phyloP scores from a whole-genome alignment of 2,329 filamentous ascomycete species.

The Dactylellina cionopaga region DNA sequence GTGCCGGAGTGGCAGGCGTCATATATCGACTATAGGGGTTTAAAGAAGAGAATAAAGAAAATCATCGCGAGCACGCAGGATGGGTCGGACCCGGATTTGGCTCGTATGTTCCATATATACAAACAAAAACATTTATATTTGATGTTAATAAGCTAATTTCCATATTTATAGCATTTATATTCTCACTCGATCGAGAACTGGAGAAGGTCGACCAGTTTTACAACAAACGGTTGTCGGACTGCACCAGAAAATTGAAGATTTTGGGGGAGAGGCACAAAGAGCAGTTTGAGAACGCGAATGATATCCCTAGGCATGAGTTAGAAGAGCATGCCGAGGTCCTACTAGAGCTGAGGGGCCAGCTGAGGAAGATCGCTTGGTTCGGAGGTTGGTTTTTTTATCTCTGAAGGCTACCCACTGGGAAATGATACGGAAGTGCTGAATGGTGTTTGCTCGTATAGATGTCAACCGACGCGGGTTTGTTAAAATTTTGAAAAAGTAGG shows the following conservation, averaged over 20 bases:
- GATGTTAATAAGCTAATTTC: constrained; percentile 44
- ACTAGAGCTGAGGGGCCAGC: constrained; percentile 83
- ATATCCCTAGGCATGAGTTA: constrained; percentile 85
- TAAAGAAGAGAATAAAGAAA: constrained; percentile 93
- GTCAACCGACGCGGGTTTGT: constrained; percentile 94
- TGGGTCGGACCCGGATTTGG: constrained; percentile 83
- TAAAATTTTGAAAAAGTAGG: constrained; percentile 93
- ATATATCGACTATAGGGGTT: constrained; percentile 88
- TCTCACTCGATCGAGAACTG: constrained; percentile 92
- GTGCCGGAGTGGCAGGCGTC: constrained; percentile 85
- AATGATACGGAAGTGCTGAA: constrained; percentile 22
- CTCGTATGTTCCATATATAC: constrained; percentile 71
- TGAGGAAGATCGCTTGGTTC: constrained; percentile 96
- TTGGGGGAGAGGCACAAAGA: constrained; percentile 85
- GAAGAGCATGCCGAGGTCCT: constrained; percentile 91
- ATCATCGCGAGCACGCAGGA: constrained; percentile 74
- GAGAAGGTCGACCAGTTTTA: constrained; percentile 97
- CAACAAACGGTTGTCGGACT: constrained; percentile 91
- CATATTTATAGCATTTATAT: constrained; percentile 86
- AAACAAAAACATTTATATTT: neutral
- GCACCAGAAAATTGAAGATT: constrained; percentile 82
- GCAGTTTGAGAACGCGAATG: constrained; percentile 58
- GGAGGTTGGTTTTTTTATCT: constrained; percentile 68
- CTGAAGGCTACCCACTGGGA: neutral
- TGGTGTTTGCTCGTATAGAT: constrained; percentile 64